Evolutionary conservation across 345 rosid species (phyloP).

Genomic region (Populus euphratica): DNA sequence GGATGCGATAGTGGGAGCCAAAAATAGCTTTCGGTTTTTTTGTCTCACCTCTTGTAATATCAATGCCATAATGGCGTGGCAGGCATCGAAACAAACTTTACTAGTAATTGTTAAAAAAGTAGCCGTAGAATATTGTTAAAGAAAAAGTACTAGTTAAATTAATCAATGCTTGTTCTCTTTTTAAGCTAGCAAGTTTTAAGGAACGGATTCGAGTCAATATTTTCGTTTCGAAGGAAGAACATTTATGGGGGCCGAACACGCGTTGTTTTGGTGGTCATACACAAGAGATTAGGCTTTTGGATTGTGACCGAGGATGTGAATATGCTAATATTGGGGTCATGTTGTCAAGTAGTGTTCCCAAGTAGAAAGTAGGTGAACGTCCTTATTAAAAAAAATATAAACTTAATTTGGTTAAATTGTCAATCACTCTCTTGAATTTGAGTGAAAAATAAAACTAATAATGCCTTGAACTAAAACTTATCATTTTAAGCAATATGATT

Average conservation of each 20-base stretch:
- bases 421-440: too few relatives aligned
- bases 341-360: not conserved
- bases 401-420: too few relatives aligned
- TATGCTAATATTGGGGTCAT: not conserved
- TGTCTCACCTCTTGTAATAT: not conserved
- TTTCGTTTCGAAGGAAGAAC: not conserved
- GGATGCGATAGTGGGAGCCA: not conserved
- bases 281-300: not conserved
- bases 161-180: too few relatives aligned
- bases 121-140: not conserved
- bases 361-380: too few relatives aligned
- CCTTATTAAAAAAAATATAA: not conserved
- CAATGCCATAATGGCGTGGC: not conserved
- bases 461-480: not conserved
- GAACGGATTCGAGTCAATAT: not conserved
- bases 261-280: not conserved
- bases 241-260: not conserved
- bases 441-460: not conserved
- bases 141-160: not conserved
- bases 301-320: not conserved
- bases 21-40: too few relatives aligned
- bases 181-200: not conserved
- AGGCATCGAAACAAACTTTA: not conserved
- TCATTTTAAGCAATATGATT: too few relatives aligned
- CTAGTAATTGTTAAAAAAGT: not conserved